Conservation (phyloP, 768 basidiomycete species). For the Panaeolus cyanescens region DNA sequence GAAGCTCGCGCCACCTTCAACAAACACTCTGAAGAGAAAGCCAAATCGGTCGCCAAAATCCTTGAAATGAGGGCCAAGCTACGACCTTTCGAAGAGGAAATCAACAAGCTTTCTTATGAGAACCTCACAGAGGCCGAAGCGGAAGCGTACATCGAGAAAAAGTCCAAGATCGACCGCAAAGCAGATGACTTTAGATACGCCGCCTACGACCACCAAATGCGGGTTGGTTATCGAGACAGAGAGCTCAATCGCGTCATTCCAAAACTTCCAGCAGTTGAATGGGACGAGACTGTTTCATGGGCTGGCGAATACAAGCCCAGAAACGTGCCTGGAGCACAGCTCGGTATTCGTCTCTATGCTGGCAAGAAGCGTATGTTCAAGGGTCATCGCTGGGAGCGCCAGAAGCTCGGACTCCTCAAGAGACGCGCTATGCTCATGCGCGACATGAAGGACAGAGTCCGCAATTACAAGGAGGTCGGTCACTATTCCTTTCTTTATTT, state of each 20-base stretch:
- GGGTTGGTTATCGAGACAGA: slow-evolving; percentile 1
- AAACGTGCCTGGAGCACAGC: slow-evolving; percentile 47
- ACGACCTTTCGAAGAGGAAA: not conserved
- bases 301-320: slow-evolving; percentile 47
- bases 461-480: slow-evolving; percentile 66
- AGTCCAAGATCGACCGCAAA: not conserved
- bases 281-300: slow-evolving; percentile 39
- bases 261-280: slow-evolving; percentile 11
- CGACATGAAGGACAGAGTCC: slow-evolving; percentile 69
- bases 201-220: not conserved
- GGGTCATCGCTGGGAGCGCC: slow-evolving; percentile 86
- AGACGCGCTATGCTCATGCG: slow-evolving; percentile 61
- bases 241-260: not conserved
- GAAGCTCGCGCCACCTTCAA: not conserved
- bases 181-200: not conserved
- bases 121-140: not conserved
- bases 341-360: slow-evolving; percentile 69
- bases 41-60: not conserved
- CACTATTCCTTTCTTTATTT: slow-evolving; percentile 2
- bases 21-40: not conserved
- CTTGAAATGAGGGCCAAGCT: not conserved
- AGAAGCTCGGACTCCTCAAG: slow-evolving; percentile 44
- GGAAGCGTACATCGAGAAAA: not conserved
- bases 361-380: slow-evolving; percentile 89
- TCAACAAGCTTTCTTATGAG: not conserved